Base-by-base conservation (phyloP, 345 rosid genomes). In the Isatis tinctoria region DNA sequence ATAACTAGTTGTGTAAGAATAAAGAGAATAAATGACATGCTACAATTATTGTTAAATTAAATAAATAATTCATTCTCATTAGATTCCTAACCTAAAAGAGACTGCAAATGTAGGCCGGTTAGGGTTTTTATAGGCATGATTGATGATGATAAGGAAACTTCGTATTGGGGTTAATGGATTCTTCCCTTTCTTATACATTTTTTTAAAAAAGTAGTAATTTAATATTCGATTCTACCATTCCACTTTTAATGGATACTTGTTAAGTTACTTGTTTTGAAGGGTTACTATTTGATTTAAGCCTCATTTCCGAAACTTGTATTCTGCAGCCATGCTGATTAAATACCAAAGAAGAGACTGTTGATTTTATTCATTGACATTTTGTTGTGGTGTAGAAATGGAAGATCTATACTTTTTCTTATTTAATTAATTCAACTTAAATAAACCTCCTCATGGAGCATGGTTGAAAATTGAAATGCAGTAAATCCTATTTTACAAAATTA, bases 101-200 rank as follows among this genome's bases (percentile, higher is more conserved):
- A 72, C 18, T 73, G 81, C 36, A 74, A 69, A 64, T 52, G 41
- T 51, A 28, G 60, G 73, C 70, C 81, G 86, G 80, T 73, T 84
- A 87, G 86, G 87, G 74, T 72, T 81, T 40, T 71, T 30, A 65
- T 78, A 84, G 88, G 75, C 67, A 65, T 81, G 56, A 82, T 82
- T 61, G 58, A 64, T 69, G 75, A 75, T 81, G 74, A 74, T 51
- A 70, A 73, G 61, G 70, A 80, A 70, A 76, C 73, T 83, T 78
- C 73, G 54, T 74, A 48, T 40, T 40, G 73, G 62, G 45, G 54
- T 51, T 48, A 67, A 74, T 67, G 62, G 56, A 4, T 68, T 57
- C 27, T 30, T 40, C 60, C 35, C 44, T 74, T 35, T 56, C 40
- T 64, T 44, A 28, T 4, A 66, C 65, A 63, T 54, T 10, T 47